Evolutionary conservation across 148 eudicot genomes (phyloP), one percentile per base, ranked within the genome.

Genomic region (Vaccinium darrowii): DNA sequence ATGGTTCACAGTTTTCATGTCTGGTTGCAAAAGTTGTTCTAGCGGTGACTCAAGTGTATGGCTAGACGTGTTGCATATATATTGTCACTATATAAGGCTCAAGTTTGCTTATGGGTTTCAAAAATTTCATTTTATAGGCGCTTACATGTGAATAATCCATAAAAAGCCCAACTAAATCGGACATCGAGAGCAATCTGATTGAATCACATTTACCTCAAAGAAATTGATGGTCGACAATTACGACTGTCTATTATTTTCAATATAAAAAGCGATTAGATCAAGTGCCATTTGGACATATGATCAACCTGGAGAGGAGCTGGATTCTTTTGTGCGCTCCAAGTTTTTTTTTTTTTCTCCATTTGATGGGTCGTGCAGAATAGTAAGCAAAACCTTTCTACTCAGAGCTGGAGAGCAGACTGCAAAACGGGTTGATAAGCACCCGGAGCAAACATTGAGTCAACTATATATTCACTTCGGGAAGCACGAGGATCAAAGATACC

Each of bases 341-440:
- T 13, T 62, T 21, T n/a, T 62, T 62, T 25, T n/a, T 21, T 62
- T 62, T 62, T 25, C 8, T 62, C 47, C 12, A 3, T 25, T 25
- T 1, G n/a, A 62, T 62, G 67, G 69, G 69, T 16, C 21, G 62
- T n/a, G 69, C 11, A 62, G 69, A 62, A 62, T 8, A n/a, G 25
- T 62, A 62, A 8, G 69, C 69, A 56, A 60, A 63, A 49, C 13
- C 30, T 5, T 11, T 39, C 60, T 75, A 89, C 16, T 88, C 87
- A 79, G 13, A 91, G 71, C 92, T 90, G 88, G 74, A 1, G 88
- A 81, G 18, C 79, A 49, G 79, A 84, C 39, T 71, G 90, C 14
- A 84, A 53, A 43, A 15, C 73, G 3, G 84, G 75, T 15, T 53
- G 51, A 27, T 69, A 62, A 51, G 90, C 85, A 60, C 73, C 88